These are phyloP conservation scores for Mercurialis annua DNA, from an alignment of 345 rosid species.

Conservation along the genomic window DNA sequence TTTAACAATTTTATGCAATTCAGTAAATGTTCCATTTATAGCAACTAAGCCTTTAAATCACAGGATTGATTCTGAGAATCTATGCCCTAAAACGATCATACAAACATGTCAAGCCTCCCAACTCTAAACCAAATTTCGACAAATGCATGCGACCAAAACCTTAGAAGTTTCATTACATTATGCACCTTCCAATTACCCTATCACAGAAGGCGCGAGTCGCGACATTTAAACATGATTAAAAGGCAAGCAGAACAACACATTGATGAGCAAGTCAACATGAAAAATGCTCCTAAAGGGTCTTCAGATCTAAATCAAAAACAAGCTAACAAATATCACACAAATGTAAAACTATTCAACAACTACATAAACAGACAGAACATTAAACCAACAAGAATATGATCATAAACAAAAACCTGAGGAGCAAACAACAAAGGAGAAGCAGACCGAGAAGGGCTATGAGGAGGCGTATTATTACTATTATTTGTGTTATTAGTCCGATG, in stretches of 20 bases:
- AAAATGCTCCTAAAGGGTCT: neutral
- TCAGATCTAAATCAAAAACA: no score
- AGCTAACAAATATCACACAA: neutral
- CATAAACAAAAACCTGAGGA: slow-evolving; percentile 52
- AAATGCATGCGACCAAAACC: neutral
- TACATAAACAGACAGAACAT: neutral
- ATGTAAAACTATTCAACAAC: no score
- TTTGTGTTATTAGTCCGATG: no score
- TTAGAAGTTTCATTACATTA: neutral
- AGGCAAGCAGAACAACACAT: neutral
- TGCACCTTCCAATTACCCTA: neutral
- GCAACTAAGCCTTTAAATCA: neutral
- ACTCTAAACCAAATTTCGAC: neutral
- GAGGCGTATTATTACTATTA: slow-evolving; percentile 36
- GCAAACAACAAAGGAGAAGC: slow-evolving; percentile 60
- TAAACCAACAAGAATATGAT: neutral
- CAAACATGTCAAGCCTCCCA: neutral
- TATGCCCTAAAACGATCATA: neutral
- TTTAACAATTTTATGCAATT: neutral
- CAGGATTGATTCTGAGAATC: neutral
- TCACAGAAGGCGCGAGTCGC: neutral
- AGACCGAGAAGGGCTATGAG: slow-evolving; percentile 52
- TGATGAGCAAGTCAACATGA: neutral
- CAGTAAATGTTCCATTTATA: neutral
- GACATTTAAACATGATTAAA: neutral